phyloP scores from a whole-genome alignment of 768 basidiomycete genomes.

The Termitomyces eurrhizus region DNA sequence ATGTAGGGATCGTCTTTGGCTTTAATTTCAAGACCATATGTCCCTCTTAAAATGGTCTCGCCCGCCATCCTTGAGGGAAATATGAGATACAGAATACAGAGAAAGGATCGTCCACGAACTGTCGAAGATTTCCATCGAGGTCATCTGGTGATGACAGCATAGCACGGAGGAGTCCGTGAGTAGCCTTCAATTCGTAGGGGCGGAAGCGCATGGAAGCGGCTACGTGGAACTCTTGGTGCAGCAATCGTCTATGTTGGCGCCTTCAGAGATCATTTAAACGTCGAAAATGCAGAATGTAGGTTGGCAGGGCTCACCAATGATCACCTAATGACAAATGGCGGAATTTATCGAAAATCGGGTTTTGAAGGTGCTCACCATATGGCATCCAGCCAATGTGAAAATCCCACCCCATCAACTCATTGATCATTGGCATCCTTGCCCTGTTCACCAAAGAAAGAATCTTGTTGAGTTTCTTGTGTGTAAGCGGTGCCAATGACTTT shows the following conservation, averaged over 20 bases:
- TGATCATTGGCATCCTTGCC: slow-evolving; percentile 18
- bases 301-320: background rate
- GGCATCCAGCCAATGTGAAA: slow-evolving; percentile 15
- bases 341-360: background rate
- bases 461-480: too few relatives aligned
- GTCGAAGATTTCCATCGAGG: slow-evolving; percentile 10
- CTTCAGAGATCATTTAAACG: slow-evolving; percentile 2
- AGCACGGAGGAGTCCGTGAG: slow-evolving; percentile 19
- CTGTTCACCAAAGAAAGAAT: background rate
- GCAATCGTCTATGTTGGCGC: slow-evolving; percentile 21
- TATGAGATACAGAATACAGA: background rate
- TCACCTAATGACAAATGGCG: slow-evolving; percentile 2
- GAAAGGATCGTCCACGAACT: slow-evolving; percentile 1
- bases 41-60: slow-evolving; percentile 26
- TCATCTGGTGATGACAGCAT: slow-evolving; percentile 18
- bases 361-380: slow-evolving; percentile 13
- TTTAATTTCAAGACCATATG: slow-evolving; percentile 29
- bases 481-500: background rate
- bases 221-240: slow-evolving; percentile 22
- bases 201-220: slow-evolving; percentile 16
- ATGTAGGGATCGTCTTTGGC: slow-evolving; percentile 32
- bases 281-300: background rate
- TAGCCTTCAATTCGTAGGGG: slow-evolving; percentile 18
- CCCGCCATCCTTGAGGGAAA: slow-evolving; percentile 15
- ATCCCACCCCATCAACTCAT: slow-evolving; percentile 21